Conservation (phyloP, 2,329 filamentous ascomycete genomes). For the Davidsoniella eucalypti region DNA sequence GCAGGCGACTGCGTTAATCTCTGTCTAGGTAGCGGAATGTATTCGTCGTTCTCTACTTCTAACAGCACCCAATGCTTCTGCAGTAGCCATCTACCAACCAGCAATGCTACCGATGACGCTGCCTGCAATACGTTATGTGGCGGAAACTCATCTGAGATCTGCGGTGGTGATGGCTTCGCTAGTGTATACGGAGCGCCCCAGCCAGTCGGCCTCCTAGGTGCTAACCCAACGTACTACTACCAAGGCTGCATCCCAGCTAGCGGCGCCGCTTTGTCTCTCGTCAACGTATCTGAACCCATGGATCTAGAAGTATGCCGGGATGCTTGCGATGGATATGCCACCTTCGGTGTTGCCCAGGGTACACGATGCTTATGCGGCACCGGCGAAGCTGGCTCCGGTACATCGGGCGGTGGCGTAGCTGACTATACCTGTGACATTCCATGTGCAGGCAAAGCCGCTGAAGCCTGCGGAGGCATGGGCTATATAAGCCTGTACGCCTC, state of each 20-base stretch:
- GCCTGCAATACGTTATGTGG: constrained; percentile 2
- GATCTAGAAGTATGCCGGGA: constrained; percentile 3
- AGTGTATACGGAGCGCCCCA: constrained; percentile 8
- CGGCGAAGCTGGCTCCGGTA: constrained; percentile 4
- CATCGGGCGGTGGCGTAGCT: not conserved
- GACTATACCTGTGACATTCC: constrained; percentile 5
- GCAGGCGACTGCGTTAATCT: not conserved
- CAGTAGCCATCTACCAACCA: not conserved
- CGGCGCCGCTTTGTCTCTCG: not conserved
- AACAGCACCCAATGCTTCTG: constrained; percentile 6
- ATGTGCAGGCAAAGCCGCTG: constrained; percentile 3
- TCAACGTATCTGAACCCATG: not conserved
- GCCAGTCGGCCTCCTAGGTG: not conserved
- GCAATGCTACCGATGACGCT: not conserved
- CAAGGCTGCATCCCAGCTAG: constrained; percentile 6
- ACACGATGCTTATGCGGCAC: constrained; percentile 1
- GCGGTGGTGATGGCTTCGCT: not conserved
- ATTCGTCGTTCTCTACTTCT: constrained; percentile 5
- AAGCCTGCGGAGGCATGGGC: constrained; percentile 3
- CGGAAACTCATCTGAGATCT: constrained; percentile 2
- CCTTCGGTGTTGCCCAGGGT: constrained; percentile 6
- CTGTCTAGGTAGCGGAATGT: constrained; percentile 7
- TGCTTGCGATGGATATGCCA: constrained; percentile 2
- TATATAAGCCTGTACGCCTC: constrained; percentile 7
- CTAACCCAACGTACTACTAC: constrained; percentile 3